A percentile compares a stretch with the other conserved stretches of the same genome.
Conservation (phyloP, 345 rosid genomes). For the Salix arbutifolia region DNA sequence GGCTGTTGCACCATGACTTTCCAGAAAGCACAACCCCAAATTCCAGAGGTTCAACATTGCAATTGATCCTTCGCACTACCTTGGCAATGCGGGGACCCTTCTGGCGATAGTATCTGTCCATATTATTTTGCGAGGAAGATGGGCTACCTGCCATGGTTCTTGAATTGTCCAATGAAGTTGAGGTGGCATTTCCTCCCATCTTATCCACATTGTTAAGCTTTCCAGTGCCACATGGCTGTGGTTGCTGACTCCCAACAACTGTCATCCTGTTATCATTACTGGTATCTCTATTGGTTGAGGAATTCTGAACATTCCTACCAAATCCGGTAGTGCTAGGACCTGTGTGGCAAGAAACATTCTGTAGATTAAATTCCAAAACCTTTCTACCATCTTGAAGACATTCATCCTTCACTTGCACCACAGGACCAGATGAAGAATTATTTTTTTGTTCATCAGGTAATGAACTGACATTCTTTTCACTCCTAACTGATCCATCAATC, state of each 20-base stretch:
- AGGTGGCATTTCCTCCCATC: constrained; percentile 34
- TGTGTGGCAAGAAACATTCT: constrained; percentile 21
- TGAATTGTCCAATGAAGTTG: constrained; percentile 36
- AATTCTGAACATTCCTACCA: constrained; percentile 31
- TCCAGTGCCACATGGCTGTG: constrained; percentile 25
- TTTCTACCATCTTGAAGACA: constrained; percentile 31
- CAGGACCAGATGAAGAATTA: constrained; percentile 27
- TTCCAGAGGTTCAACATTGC: constrained; percentile 81
- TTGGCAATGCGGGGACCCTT: constrained; percentile 99
- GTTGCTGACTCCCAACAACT: constrained; percentile 23
- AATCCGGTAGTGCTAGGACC: constrained; percentile 33
- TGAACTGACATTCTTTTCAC: constrained; percentile 28
- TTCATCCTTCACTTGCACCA: constrained; percentile 26
- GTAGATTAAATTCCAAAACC: constrained; percentile 24
- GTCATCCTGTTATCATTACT: constrained; percentile 19
- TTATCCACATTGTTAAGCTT: constrained; percentile 38
- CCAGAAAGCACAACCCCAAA: constrained; percentile 76
- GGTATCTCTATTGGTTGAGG: constrained; percentile 22
- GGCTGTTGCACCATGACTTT: constrained; percentile 80
- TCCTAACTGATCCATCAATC: constrained; percentile 21
- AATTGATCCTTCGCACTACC: constrained; percentile 91
- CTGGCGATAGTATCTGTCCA: constrained; percentile 69
- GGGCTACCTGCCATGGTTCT: constrained; percentile 42
- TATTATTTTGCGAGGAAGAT: constrained; percentile 61
- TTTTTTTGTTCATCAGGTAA: constrained; percentile 30